Conservation (phyloP, 192 early-diverging fungal genomes). For the Powellomyces hirtus region DNA sequence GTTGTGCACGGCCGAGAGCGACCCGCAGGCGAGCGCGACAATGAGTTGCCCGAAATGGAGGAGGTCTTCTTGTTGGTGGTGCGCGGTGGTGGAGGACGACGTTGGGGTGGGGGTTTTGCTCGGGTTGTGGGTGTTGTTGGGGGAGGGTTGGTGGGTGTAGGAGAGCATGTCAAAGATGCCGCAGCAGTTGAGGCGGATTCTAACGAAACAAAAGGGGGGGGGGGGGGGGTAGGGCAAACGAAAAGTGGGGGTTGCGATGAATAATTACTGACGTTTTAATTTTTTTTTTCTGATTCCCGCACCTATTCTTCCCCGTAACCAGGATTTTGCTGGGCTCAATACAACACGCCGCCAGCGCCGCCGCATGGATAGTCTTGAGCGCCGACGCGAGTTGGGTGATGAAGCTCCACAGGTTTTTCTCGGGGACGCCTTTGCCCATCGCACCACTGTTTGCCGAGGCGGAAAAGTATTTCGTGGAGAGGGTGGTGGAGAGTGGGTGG, state of each 20-base stretch:
- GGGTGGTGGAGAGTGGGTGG: conserved; percentile 76
- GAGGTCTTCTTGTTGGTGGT: conserved; percentile 77
- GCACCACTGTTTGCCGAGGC: not conserved
- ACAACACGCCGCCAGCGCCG: conserved; percentile 73
- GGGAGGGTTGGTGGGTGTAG: conserved; percentile 67
- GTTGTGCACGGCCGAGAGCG: conserved; percentile 65
- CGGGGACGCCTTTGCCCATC: conserved; percentile 48
- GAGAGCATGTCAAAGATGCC: conserved; percentile 74
- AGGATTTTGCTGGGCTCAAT: conserved; percentile 84
- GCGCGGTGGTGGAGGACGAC: no score
- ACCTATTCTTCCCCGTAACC: conserved; percentile 81
- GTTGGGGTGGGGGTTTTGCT: no score
- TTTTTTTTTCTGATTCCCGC: conserved; percentile 52
- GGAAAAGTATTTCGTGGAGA: conserved; percentile 68
- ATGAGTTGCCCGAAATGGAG: conserved; percentile 78
- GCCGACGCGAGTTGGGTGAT: conserved; percentile 75
- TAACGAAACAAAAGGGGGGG: not conserved
- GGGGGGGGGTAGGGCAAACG: no score
- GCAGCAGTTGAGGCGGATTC: conserved; percentile 70
- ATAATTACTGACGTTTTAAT: not conserved
- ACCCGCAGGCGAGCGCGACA: conserved; percentile 74
- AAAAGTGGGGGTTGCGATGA: not conserved
- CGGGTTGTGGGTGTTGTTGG: no score
- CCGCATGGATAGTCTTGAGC: conserved; percentile 77
- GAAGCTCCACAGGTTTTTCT: conserved; percentile 77